Conservation (phyloP, 2,329 filamentous ascomycete genomes). For the Hypoxylon sp. region DNA sequence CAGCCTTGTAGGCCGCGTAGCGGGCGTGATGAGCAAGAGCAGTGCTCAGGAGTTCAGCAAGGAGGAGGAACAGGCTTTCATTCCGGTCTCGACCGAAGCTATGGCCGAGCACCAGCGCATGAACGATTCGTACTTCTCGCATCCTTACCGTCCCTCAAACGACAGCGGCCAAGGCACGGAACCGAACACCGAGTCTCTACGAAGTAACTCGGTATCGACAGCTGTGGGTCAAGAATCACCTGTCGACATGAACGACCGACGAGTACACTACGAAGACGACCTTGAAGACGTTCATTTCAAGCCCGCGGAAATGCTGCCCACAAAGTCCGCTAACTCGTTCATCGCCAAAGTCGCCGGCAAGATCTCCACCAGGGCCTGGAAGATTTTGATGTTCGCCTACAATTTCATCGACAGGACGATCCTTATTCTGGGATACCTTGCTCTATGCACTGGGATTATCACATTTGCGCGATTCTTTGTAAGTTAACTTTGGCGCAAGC, state of each 20-base stretch:
- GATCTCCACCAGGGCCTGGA: slow-evolving; percentile 70
- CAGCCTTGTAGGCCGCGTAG: slow-evolving; percentile 74
- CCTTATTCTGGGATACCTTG: slow-evolving; percentile 82
- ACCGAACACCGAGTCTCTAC: slow-evolving; percentile 75
- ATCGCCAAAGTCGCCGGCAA: slow-evolving; percentile 68
- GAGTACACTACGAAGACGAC: slow-evolving; percentile 65
- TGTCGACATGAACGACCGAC: slow-evolving; percentile 56
- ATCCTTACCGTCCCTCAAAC: slow-evolving; percentile 71
- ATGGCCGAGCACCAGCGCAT: slow-evolving; percentile 66
- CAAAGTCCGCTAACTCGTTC: slow-evolving; percentile 65
- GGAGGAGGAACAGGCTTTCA: slow-evolving; percentile 71
- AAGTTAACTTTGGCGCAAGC: slow-evolving; percentile 58
- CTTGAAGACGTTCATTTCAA: slow-evolving; percentile 60
- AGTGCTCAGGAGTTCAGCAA: slow-evolving; percentile 35
- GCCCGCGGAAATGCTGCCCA: slow-evolving; percentile 61
- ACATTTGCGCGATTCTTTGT: slow-evolving; percentile 89
- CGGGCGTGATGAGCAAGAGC: slow-evolving; percentile 58
- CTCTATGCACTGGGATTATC: slow-evolving; percentile 78
- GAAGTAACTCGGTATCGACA: slow-evolving; percentile 75
- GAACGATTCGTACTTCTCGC: slow-evolving; percentile 55
- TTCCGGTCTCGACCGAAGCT: slow-evolving; percentile 71
- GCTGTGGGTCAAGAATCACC: slow-evolving; percentile 63
- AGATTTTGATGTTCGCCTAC: slow-evolving; percentile 72
- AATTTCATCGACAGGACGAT: slow-evolving; percentile 81
- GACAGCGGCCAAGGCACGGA: slow-evolving; percentile 85